phyloP scores from a whole-genome alignment of 2,329 filamentous ascomycete genomes.

The Aurifilum marmelostoma region DNA sequence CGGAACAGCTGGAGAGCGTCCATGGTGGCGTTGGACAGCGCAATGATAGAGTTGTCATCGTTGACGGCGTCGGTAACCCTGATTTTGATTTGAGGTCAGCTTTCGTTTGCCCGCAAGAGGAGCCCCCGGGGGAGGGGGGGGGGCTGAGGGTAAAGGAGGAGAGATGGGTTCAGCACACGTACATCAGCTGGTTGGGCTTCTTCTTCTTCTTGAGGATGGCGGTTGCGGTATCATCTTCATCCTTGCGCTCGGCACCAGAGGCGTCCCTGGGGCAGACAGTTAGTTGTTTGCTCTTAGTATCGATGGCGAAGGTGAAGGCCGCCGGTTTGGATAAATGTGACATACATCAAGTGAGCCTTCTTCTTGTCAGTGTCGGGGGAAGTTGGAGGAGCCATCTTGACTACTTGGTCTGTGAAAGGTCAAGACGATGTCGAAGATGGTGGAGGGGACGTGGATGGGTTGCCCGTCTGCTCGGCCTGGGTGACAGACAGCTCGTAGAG shows the following conservation, averaged over 20 bases:
- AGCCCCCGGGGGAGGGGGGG: background rate
- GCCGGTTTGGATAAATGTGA: constrained; percentile 41
- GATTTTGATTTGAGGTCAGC: constrained; percentile 31
- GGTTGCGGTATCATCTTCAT: constrained; percentile 89
- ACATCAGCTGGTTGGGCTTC: constrained; percentile 99
- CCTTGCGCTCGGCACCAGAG: constrained; percentile 84
- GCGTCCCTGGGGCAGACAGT: constrained; percentile 66
- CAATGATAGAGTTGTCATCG: constrained; percentile 99
- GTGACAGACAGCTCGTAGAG: constrained; percentile 20
- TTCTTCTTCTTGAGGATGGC: constrained; percentile 99
- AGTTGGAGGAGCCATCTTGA: constrained; percentile 73
- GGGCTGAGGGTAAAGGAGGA: no score
- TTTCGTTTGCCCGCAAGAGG: constrained; percentile 17
- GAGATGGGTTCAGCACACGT: constrained; percentile 38
- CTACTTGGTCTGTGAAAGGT: constrained; percentile 29
- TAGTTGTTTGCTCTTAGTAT: background rate
- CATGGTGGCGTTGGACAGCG: constrained; percentile 98
- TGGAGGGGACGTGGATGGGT: constrained; percentile 8
- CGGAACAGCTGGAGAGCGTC: constrained; percentile 97
- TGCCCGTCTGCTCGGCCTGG: constrained; percentile 18
- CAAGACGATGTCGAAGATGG: constrained; percentile 18
- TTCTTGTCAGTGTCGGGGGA: constrained; percentile 64
- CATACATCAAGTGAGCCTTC: constrained; percentile 80
- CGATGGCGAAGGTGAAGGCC: background rate
- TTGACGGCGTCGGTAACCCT: constrained; percentile 98